Percentiles rank a stretch among this genome's conserved stretches.
These are phyloP conservation scores for Leptosphaerulina australis DNA, from an alignment of 2,329 filamentous ascomycete species.

Conservation along the genomic window DNA sequence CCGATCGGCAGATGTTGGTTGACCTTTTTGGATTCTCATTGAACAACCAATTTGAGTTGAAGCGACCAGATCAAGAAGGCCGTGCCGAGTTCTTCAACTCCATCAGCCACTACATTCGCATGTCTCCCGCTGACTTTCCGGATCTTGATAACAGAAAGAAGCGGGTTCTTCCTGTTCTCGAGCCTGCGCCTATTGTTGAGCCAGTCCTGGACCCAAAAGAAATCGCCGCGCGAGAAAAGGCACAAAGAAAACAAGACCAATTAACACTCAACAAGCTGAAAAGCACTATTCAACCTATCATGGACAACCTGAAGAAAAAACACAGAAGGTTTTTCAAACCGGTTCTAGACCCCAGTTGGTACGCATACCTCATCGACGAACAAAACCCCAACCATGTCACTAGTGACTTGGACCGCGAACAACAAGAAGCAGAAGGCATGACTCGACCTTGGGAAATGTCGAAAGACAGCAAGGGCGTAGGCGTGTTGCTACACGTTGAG, in stretches of 20 bases:
- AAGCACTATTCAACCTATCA: constrained; percentile 86
- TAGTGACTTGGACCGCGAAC: constrained; percentile 64
- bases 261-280: constrained; percentile 86
- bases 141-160: constrained; percentile 86
- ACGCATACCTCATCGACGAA: constrained; percentile 84
- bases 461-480: constrained; percentile 77
- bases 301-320: constrained; percentile 92
- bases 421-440: constrained; percentile 60
- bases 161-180: constrained; percentile 77
- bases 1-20: constrained; percentile 68
- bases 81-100: constrained; percentile 81
- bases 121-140: constrained; percentile 83
- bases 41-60: constrained; percentile 75
- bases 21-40: constrained; percentile 86
- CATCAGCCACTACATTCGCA: constrained; percentile 77
- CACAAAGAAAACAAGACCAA: constrained; percentile 80
- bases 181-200: constrained; percentile 67
- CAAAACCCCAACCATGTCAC: constrained; percentile 71
- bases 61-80: constrained; percentile 67
- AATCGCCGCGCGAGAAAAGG: constrained; percentile 82
- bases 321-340: constrained; percentile 88
- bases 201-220: constrained; percentile 59
- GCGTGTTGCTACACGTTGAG: constrained; percentile 74
- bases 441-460: constrained; percentile 78
- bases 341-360: constrained; percentile 71